These are phyloP conservation scores for Malus domestica DNA, from an alignment of 306 rosid species.

Conservation along the genomic window ASM211411v1 NC_041790.1:2643501-2644000, in stretches of 20 bases:
- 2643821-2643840: constrained; percentile 63
- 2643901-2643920: not conserved
- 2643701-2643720: constrained; percentile 15
- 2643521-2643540: no score
- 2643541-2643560: no score
- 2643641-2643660: not conserved
- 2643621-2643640: not conserved
- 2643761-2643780: constrained; percentile 94
- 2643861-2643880: not conserved
- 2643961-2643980: not conserved
- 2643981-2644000: not conserved
- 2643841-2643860: constrained; percentile 46
- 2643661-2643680: constrained; percentile 10
- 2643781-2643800: constrained; percentile 82
- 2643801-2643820: constrained; percentile 90
- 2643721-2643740: constrained; percentile 30
- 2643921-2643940: not conserved
- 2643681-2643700: not conserved
- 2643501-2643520: no score
- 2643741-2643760: constrained; percentile 87
- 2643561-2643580: no score
- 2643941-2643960: not conserved
- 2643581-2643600: not conserved
- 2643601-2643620: not conserved
- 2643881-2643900: not conserved